Evolutionary conservation across 2,329 filamentous ascomycete species (phyloP).

Genomic region (Fusarium buharicum): DNA sequence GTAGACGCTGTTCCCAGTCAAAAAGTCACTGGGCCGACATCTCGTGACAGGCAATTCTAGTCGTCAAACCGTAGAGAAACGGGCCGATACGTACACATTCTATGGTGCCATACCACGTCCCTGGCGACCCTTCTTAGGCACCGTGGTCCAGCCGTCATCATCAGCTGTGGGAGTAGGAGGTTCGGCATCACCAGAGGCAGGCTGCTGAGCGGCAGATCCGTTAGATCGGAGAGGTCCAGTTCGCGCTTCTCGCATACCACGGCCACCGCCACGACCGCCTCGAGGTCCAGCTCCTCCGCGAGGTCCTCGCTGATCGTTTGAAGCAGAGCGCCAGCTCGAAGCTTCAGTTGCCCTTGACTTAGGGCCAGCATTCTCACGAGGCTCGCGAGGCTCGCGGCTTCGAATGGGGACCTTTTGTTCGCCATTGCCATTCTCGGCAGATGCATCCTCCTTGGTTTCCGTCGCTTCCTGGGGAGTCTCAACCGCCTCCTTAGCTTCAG

Average conservation of each 20-base stretch:
- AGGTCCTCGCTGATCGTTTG: constrained; percentile 60
- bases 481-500: constrained; percentile 45
- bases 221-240: constrained; percentile 58
- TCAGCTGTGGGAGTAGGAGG: constrained; percentile 59
- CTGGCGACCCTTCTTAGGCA: constrained; percentile 53
- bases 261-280: constrained; percentile 55
- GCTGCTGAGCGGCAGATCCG: constrained; percentile 55
- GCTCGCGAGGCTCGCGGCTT: constrained; percentile 55
- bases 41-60: constrained; percentile 50
- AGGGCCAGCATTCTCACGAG: constrained; percentile 55
- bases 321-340: constrained; percentile 68
- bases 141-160: constrained; percentile 72
- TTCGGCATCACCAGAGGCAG: constrained; percentile 47
- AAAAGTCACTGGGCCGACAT: constrained; percentile 40
- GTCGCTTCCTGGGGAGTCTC: constrained; percentile 44
- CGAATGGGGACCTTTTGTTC: constrained; percentile 62
- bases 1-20: constrained; percentile 27
- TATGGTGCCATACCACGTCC: constrained; percentile 48
- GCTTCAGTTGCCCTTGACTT: constrained; percentile 68
- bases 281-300: constrained; percentile 60
- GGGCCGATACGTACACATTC: constrained; percentile 51
- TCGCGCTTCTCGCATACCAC: constrained; percentile 58
- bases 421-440: constrained; percentile 45
- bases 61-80: constrained; percentile 51
- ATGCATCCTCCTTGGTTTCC: constrained; percentile 37